Evolutionary conservation across 2,329 filamentous ascomycete species (phyloP), one percentile per base, ranked within the genome.

Genomic region (Ceratocystis smalleyi): DNA sequence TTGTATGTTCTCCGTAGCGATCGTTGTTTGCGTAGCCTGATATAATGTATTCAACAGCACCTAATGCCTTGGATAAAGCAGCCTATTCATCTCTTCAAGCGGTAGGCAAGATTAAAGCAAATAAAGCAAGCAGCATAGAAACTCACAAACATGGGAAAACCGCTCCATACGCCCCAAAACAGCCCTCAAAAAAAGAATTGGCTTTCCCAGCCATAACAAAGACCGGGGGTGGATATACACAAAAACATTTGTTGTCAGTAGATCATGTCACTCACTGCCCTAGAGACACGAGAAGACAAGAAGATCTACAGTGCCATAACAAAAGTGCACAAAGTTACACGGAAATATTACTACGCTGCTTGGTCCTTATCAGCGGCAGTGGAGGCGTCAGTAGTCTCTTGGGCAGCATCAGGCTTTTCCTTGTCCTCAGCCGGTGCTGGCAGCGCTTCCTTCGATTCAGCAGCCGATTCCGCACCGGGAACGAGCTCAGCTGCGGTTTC

Each of bases 171-270:
- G 54, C 54, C 54, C 12, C 27, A 27, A 57, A 35, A n/a, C 17
- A 27, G 15, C 27, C 27, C n/a, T 27, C n/a, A n/a, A 24, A 61
- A 35, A 61, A 30, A 61, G 17, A 61, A 22, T 61, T 17, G 45
- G 43, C 17, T 32, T 47, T 47, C 47, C 24, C 59, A 61, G 59
- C 59, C 59, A 17, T 49, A 35, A 47, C n/a, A 61, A 61, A 61
- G 15, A n/a, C 54, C 15, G 27, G 17, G 32, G 27, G n/a, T 30
- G 27, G 54, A 32, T 57, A 57, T 57, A 57, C 54, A 57, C 54
- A 57, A 35, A 55, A 57, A 57, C 24, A 57, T 35, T 57, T 17
- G 6, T 57, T n/a, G 54, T 24, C 27, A 40, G 54, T 8, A 32
- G 24, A 57, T n/a, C 5, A 35, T 35, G 15, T 24, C 47, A n/a